phyloP scores from a whole-genome alignment of 1,139 yeast genomes.

The Hansenula sp. region DNA sequence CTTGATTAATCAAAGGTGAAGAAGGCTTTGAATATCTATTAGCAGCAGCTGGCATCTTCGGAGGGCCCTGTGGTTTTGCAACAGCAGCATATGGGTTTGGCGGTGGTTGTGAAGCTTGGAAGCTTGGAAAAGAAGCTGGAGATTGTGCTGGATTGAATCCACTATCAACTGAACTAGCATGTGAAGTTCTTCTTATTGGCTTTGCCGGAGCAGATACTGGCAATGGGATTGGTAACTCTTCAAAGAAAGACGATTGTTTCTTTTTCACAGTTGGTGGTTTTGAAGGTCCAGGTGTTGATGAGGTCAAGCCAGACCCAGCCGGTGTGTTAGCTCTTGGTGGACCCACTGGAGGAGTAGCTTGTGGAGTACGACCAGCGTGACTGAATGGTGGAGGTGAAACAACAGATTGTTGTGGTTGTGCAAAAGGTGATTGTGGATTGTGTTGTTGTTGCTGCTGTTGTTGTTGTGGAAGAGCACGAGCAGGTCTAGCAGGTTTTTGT shows the following conservation, averaged over 20 bases:
- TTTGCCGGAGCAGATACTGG: conserved; percentile 17
- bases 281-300: conserved; percentile 1
- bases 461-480: conserved; percentile 14
- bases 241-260: conserved; percentile 44
- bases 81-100: conserved; percentile 9
- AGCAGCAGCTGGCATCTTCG: not conserved
- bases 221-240: conserved; percentile 42
- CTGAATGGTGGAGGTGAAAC: conserved; percentile 1
- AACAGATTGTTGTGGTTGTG: not conserved
- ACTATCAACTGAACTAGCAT: conserved; percentile 1
- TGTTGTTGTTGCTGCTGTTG: conserved; percentile 3
- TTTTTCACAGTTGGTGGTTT: conserved; percentile 12
- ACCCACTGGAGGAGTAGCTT: conserved; percentile 1
- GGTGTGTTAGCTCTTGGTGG: not conserved
- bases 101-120: conserved; percentile 6
- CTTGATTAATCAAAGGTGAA: not conserved
- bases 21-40: not conserved
- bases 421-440: not conserved
- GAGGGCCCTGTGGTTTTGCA: conserved; percentile 5
- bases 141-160: not conserved
- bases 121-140: conserved; percentile 1
- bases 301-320: too few relatives aligned
- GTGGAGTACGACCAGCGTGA: conserved; percentile 4
- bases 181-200: conserved; percentile 10
- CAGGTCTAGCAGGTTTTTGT: conserved; percentile 30